Evolutionary conservation across 2,329 filamentous ascomycete genomes (phyloP).

Genomic region (Cordyceps cicadae): DNA sequence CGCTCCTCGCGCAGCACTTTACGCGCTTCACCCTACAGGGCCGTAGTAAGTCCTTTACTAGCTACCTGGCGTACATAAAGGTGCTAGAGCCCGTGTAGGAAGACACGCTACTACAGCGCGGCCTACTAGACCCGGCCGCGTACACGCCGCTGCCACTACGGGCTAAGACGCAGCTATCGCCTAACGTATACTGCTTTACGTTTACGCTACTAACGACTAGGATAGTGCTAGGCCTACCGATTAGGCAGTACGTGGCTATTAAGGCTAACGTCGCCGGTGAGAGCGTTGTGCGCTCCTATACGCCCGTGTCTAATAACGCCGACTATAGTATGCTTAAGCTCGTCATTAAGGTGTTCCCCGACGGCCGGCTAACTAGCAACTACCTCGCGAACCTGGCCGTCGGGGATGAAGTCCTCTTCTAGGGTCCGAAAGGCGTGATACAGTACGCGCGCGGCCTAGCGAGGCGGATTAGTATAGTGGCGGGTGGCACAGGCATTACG

Average conservation of each 20-base stretch:
- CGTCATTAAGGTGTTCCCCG: constrained; percentile 42
- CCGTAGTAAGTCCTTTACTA: constrained; percentile 22
- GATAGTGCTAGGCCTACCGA: constrained; percentile 44
- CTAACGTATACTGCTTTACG: constrained; percentile 36
- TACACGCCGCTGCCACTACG: constrained; percentile 39
- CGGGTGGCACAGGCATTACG: constrained; percentile 31
- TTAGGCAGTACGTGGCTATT: constrained; percentile 49
- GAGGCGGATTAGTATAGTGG: constrained; percentile 45
- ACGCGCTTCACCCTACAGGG: constrained; percentile 25
- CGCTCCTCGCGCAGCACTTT: constrained; percentile 22
- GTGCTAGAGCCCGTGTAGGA: constrained; percentile 27
- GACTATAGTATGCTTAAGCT: constrained; percentile 42
- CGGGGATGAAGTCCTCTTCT: constrained; percentile 42
- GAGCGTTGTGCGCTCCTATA: constrained; percentile 44
- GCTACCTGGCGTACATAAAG: constrained; percentile 32
- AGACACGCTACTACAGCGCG: constrained; percentile 31
- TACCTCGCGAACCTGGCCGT: constrained; percentile 39
- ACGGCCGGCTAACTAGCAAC: constrained; percentile 40
- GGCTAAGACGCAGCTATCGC: constrained; percentile 31
- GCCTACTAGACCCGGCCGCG: constrained; percentile 41
- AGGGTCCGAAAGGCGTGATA: constrained; percentile 51
- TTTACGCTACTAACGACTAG: constrained; percentile 38
- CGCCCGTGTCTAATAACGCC: constrained; percentile 42
- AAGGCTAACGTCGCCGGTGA: constrained; percentile 38
- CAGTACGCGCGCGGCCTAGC: constrained; percentile 35